Evolutionary conservation across 2,329 filamentous ascomycete genomes (phyloP).

Genomic region (Passalora sequoiae): DNA sequence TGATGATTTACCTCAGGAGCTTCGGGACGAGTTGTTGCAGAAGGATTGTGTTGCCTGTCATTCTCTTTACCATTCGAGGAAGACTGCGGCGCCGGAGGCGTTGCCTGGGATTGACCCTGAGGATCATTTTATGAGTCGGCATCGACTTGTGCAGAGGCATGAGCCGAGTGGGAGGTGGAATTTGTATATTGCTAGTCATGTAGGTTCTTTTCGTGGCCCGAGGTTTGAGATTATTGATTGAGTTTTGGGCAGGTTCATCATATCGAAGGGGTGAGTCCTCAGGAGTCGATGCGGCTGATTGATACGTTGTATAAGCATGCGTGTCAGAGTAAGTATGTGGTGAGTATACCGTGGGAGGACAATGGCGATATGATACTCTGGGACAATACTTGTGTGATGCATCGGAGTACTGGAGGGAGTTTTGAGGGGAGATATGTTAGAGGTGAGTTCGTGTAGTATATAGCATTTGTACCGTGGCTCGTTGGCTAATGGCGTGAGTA

Average conservation of each 20-base stretch:
- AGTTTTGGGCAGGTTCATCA: conserved; percentile 53
- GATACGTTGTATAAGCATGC: conserved; percentile 45
- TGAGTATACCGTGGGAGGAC: conserved; percentile 47
- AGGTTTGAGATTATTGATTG: no score
- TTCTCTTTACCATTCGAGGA: conserved; percentile 51
- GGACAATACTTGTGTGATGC: conserved; percentile 56
- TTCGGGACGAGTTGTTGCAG: conserved; percentile 34
- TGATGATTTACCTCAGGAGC: conserved; percentile 39
- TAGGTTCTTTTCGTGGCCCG: no score
- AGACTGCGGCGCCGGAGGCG: conserved; percentile 47
- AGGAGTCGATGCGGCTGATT: conserved; percentile 36
- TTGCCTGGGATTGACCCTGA: conserved; percentile 45
- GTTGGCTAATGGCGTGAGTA: no score
- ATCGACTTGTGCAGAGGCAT: conserved; percentile 50
- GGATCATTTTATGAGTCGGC: conserved; percentile 38
- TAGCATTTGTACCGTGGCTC: no score
- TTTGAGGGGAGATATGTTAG: conserved; percentile 42
- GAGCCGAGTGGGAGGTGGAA: conserved; percentile 50
- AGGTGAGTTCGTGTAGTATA: conserved; percentile 11
- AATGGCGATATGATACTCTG: conserved; percentile 52
- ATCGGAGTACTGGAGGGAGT: conserved; percentile 47
- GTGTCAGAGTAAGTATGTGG: conserved; percentile 45
- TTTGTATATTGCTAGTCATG: conserved; percentile 51
- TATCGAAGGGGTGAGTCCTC: conserved; percentile 41
- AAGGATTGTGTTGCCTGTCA: conserved; percentile 47